These are phyloP conservation scores for Hypoxylon intermedium DNA, from an alignment of 495 filamentous ascomycete genomes.

Conservation along the genomic window DNA sequence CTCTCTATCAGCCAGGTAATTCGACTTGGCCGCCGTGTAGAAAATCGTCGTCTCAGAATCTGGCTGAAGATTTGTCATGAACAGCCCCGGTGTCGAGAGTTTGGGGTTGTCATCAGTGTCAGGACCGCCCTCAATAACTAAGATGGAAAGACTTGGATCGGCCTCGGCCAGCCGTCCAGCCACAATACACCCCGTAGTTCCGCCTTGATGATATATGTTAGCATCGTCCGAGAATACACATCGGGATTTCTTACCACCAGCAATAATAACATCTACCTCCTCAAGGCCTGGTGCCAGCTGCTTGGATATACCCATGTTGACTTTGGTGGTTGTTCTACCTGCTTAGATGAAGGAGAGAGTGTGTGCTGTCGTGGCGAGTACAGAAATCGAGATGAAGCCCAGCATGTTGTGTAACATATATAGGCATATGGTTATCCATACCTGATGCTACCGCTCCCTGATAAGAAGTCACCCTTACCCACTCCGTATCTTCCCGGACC, in stretches of 20 bases:
- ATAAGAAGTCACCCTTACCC: too few relatives aligned
- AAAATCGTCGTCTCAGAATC: constrained; percentile 46
- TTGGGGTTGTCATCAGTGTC: constrained; percentile 47
- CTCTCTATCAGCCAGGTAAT: constrained; percentile 55
- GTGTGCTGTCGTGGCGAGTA: too few relatives aligned
- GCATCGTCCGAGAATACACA: not conserved
- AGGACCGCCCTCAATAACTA: constrained; percentile 51
- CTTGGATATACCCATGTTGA: constrained; percentile 47
- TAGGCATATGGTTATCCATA: too few relatives aligned
- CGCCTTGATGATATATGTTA: constrained; percentile 37
- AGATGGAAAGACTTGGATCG: constrained; percentile 48
- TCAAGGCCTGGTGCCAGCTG: constrained; percentile 36
- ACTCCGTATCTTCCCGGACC: too few relatives aligned
- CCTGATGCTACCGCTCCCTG: too few relatives aligned
- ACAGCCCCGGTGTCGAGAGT: constrained; percentile 46
- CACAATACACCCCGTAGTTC: constrained; percentile 52
- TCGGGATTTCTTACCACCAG: constrained; percentile 40
- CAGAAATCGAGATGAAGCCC: too few relatives aligned
- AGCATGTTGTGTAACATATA: too few relatives aligned
- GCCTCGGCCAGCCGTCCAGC: constrained; percentile 52
- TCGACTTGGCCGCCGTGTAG: constrained; percentile 42
- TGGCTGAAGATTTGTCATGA: constrained; percentile 43
- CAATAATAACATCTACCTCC: constrained; percentile 52
- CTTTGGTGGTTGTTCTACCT: not conserved
- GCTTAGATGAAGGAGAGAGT: too few relatives aligned